These are phyloP conservation scores for Sordaria brevicollis DNA, from an alignment of 495 filamentous ascomycete genomes.

Conservation along the genomic window DNA sequence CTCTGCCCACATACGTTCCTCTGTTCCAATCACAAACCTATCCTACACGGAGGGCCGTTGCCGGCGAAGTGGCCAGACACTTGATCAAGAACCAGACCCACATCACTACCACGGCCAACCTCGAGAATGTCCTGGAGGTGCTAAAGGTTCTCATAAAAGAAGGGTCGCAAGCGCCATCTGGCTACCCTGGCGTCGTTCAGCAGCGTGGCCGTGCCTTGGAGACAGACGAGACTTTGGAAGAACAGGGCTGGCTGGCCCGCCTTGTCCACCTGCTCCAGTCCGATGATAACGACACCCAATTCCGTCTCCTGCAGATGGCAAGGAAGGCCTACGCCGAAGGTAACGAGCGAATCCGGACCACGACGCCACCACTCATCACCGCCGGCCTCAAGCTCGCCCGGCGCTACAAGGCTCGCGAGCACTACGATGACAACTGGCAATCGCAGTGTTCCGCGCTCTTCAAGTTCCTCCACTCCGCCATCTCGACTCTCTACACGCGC, in stretches of 20 bases:
- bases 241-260: slow-evolving; percentile 92
- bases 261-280: slow-evolving; percentile 80
- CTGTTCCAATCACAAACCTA: slow-evolving; percentile 90
- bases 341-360: slow-evolving; percentile 91
- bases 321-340: slow-evolving; percentile 84
- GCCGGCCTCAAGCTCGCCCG: slow-evolving; percentile 80
- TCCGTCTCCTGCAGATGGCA: slow-evolving; percentile 84
- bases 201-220: slow-evolving; percentile 50
- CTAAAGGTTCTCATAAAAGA: slow-evolving; percentile 87
- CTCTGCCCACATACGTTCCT: slow-evolving; percentile 82
- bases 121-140: slow-evolving; percentile 83
- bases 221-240: slow-evolving; percentile 93
- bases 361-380: slow-evolving; percentile 88
- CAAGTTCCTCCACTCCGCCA: slow-evolving; percentile 82
- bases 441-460: slow-evolving; percentile 81
- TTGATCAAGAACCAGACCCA: slow-evolving; percentile 69
- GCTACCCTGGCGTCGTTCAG: slow-evolving; percentile 72
- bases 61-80: slow-evolving; percentile 71
- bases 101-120: slow-evolving; percentile 63
- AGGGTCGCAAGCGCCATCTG: slow-evolving; percentile 71
- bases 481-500: slow-evolving; percentile 82
- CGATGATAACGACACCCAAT: slow-evolving; percentile 83
- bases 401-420: slow-evolving; percentile 81
- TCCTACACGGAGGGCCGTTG: slow-evolving; percentile 79
- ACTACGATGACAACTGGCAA: slow-evolving; percentile 92